A percentile compares a stretch with the other conserved stretches of the same genome.
Evolutionary conservation across 2,329 filamentous ascomycete genomes (phyloP).

Genomic region (Tolypocladium ophioglossoides): DNA sequence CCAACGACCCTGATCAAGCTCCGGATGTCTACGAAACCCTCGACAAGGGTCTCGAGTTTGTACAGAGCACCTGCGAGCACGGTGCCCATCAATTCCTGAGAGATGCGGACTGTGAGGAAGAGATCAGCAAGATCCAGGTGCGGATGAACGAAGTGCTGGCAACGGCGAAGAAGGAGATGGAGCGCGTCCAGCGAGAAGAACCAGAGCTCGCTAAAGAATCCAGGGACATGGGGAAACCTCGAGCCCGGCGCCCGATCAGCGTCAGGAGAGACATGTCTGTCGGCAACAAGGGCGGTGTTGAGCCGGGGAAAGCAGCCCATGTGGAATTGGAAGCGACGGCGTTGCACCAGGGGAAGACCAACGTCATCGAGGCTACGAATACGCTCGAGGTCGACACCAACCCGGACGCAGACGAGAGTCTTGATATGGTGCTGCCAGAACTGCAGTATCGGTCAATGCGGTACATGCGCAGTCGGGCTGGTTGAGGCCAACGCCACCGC

Average conservation of each 20-base stretch:
- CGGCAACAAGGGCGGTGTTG: constrained; percentile 16
- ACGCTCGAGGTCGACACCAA: constrained; percentile 22
- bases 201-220: constrained; percentile 29
- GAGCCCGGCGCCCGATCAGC: constrained; percentile 41
- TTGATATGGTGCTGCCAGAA: constrained; percentile 26
- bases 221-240: constrained; percentile 28
- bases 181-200: constrained; percentile 43
- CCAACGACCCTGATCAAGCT: constrained; percentile 11
- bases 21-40: constrained; percentile 57
- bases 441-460: constrained; percentile 33
- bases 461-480: constrained; percentile 21
- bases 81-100: constrained; percentile 86
- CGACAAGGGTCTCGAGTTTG: constrained; percentile 69
- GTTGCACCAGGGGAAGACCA: constrained; percentile 7
- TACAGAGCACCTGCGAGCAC: constrained; percentile 73
- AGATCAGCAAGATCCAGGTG: constrained; percentile 59
- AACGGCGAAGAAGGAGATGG: constrained; percentile 48
- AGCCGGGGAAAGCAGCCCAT: constrained; percentile 12
- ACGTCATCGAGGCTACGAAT: constrained; percentile 8
- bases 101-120: constrained; percentile 71
- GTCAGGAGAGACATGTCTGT: constrained; percentile 36
- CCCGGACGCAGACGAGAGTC: constrained; percentile 31
- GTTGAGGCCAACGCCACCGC: neutral
- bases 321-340: constrained; percentile 11
- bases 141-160: constrained; percentile 54